Conservation (phyloP, 106 monocot species). For the Platanthera guangdongensis region DNA sequence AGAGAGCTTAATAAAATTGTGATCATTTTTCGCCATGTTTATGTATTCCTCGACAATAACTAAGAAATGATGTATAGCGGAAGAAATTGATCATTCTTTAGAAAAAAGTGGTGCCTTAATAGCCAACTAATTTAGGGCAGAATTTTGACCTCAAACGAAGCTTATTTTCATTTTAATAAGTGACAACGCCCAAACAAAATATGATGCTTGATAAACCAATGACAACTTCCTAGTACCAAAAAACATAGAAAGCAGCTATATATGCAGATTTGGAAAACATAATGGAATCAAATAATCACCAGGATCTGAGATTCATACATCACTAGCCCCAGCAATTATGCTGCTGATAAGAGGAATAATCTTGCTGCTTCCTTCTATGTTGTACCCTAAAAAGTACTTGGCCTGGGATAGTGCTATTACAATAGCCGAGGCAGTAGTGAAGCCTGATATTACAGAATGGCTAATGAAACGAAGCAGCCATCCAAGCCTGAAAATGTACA, state of each 20-base stretch:
- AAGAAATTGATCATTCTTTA: neutral
- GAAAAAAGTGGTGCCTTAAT: neutral
- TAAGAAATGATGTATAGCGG: neutral
- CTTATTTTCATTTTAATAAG: neutral
- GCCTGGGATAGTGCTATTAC: conserved; percentile 89
- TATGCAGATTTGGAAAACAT: neutral
- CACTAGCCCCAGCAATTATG: conserved; percentile 70
- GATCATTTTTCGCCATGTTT: too few species aligned
- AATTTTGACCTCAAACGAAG: conserved; percentile 2
- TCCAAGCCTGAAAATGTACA: conserved; percentile 52
- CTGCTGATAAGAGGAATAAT: conserved; percentile 77
- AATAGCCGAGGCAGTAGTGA: conserved; percentile 91
- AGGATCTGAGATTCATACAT: conserved; percentile 33
- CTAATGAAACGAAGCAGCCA: conserved; percentile 97
- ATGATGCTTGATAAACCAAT: neutral
- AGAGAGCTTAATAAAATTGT: too few species aligned
- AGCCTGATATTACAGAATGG: conserved; percentile 97
- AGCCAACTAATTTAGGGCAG: neutral
- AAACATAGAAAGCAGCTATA: neutral
- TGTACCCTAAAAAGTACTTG: conserved; percentile 93
- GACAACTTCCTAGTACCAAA: neutral
- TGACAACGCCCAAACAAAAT: neutral
- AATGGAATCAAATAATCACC: neutral
- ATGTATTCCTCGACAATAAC: neutral
- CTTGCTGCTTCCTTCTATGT: conserved; percentile 71